Percentiles rank a stretch among this genome's conserved stretches.
These are phyloP conservation scores for Globisporangium carolinianum DNA, from an alignment of 352 stramenopile species.

Conservation along the genomic window DNA sequence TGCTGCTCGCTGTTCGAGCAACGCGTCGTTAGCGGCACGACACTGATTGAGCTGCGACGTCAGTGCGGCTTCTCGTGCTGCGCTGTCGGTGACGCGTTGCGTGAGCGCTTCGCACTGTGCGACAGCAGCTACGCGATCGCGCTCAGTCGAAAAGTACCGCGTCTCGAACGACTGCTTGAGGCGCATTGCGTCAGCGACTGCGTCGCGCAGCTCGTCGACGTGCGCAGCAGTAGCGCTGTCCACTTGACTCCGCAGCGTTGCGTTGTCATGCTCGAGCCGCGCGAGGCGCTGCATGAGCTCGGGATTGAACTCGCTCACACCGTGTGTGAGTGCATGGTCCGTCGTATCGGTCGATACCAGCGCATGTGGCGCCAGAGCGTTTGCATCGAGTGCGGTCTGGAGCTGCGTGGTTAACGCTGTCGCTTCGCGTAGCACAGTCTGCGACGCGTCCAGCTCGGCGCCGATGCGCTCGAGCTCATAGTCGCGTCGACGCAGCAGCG, in stretches of 20 bases:
- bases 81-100: neutral
- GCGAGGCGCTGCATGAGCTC: slow-evolving; percentile 60
- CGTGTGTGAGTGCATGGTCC: slow-evolving; percentile 12
- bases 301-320: slow-evolving; percentile 60
- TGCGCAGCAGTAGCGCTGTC: slow-evolving; percentile 42
- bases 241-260: slow-evolving; percentile 36
- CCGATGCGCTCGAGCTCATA: slow-evolving; percentile 21
- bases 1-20: neutral
- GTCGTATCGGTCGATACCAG: neutral
- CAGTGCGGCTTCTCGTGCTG: neutral
- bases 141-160: slow-evolving; percentile 51
- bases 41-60: neutral
- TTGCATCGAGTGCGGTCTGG: slow-evolving; percentile 19
- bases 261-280: slow-evolving; percentile 55
- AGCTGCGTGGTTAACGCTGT: slow-evolving; percentile 41
- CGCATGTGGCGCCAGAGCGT: no score
- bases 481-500: slow-evolving; percentile 22
- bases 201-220: slow-evolving; percentile 48
- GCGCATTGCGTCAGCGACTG: slow-evolving; percentile 43
- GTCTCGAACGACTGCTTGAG: slow-evolving; percentile 69
- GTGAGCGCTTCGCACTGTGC: neutral
- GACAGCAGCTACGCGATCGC: neutral
- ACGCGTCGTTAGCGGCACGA: neutral
- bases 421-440: slow-evolving; percentile 29
- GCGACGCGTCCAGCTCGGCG: slow-evolving; percentile 23